Conservation (phyloP, 2,329 filamentous ascomycete genomes). For the Sporothrix protearum region DNA sequence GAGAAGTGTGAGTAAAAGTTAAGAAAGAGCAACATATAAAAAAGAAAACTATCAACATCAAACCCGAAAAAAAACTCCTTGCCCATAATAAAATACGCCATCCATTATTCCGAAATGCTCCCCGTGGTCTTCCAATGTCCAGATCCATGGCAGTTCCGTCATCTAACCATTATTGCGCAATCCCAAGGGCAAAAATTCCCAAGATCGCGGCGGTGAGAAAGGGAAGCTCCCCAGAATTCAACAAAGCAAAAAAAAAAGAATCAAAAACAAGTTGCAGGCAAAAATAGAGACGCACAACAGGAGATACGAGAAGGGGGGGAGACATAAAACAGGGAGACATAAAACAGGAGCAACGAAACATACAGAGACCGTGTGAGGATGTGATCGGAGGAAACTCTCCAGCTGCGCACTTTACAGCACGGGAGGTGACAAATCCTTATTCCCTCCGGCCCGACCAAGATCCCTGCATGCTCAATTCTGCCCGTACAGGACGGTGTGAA, state of each 20-base stretch:
- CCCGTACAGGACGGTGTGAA: background rate
- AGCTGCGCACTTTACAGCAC: background rate
- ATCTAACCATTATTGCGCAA: background rate
- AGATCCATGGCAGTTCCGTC: background rate
- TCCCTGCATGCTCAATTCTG: background rate
- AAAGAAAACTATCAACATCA: background rate
- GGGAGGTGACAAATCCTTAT: background rate
- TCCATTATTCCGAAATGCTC: background rate
- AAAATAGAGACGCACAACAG: background rate
- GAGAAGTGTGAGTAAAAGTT: background rate
- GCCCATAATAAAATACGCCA: background rate
- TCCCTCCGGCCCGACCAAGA: background rate
- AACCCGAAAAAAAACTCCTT: background rate
- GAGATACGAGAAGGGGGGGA: background rate
- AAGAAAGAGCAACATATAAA: background rate
- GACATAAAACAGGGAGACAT: background rate
- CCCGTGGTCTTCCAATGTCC: background rate
- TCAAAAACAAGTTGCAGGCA: background rate
- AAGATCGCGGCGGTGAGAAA: background rate
- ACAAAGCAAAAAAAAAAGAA: background rate
- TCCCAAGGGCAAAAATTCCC: background rate
- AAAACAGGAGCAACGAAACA: too few species aligned
- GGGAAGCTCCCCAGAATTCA: background rate
- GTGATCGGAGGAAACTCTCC: background rate
- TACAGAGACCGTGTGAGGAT: background rate